Evolutionary conservation across 441 rosid species (phyloP).

Genomic region (Sinapis alba): DNA sequence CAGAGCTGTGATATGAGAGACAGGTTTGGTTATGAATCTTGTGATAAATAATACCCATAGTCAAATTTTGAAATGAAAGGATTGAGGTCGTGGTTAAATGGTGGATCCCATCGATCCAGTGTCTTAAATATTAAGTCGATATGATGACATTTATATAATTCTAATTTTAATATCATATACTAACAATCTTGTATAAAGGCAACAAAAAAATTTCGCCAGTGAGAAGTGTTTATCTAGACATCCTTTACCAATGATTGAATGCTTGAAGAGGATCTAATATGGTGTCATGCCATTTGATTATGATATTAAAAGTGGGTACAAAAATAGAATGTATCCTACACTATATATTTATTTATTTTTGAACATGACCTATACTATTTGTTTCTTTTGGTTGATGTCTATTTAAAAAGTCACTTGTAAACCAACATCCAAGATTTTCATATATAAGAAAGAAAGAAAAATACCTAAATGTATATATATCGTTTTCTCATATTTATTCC

Average conservation of each 20-base stretch:
- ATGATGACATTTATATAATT: constrained; percentile 3
- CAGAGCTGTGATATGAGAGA: not conserved
- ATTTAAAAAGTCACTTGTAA: not conserved
- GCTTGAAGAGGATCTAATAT: not conserved
- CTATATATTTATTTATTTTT: no score
- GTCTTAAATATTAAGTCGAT: constrained; percentile 22
- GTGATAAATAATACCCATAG: constrained; percentile 10
- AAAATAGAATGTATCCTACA: not conserved
- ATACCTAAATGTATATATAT: not conserved
- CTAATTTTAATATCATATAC: constrained; percentile 12
- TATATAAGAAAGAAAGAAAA: not conserved
- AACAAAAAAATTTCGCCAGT: not conserved
- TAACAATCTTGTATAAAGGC: not conserved
- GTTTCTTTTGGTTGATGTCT: not conserved
- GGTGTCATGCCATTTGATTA: not conserved
- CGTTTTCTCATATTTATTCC: not conserved
- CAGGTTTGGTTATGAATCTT: not conserved
- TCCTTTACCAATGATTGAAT: not conserved
- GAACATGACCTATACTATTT: not conserved
- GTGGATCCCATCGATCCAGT: constrained; percentile 18
- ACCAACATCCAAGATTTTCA: not conserved
- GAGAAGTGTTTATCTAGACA: not conserved
- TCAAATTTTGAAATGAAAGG: constrained; percentile 18
- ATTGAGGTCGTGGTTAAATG: constrained; percentile 18
- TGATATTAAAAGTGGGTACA: not conserved